phyloP scores from a whole-genome alignment of 192 early-diverging fungal genomes.

The Paraglomus occultum region DNA sequence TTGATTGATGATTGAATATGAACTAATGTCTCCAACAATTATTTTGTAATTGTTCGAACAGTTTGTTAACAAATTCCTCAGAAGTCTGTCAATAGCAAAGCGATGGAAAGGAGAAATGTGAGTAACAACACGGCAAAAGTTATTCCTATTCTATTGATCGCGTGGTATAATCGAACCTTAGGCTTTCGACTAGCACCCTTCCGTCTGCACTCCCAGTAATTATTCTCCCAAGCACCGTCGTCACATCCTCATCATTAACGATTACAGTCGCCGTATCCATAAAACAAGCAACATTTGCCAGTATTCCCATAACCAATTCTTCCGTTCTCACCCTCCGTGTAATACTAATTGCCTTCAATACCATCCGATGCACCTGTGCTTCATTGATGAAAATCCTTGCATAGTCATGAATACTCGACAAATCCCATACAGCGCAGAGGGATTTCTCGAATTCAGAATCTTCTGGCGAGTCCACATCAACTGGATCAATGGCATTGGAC shows the following conservation, averaged over 20 bases:
- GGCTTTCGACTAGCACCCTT: too few relatives aligned
- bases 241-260: conserved; percentile 33
- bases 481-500: background rate
- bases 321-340: conserved; percentile 32
- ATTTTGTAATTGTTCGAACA: too few relatives aligned
- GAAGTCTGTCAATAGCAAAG: too few relatives aligned
- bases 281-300: conserved; percentile 41
- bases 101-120: too few relatives aligned
- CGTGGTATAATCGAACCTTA: too few relatives aligned
- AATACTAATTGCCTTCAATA: conserved; percentile 36
- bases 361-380: conserved; percentile 29
- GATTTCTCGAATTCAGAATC: conserved; percentile 36
- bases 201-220: too few relatives aligned
- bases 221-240: conserved; percentile 22
- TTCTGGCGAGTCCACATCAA: conserved; percentile 16
- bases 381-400: conserved; percentile 19
- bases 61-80: too few relatives aligned
- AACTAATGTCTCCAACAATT: too few relatives aligned
- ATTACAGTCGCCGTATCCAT: conserved; percentile 31
- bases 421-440: conserved; percentile 37
- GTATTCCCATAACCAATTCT: conserved; percentile 36
- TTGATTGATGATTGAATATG: too few relatives aligned
- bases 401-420: conserved; percentile 33
- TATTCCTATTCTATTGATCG: too few relatives aligned
- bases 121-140: too few relatives aligned